A percentile compares a stretch with the other conserved stretches of the same genome.
Evolutionary conservation across 768 basidiomycete species (phyloP).

Genomic region (Clavulina sp.): DNA sequence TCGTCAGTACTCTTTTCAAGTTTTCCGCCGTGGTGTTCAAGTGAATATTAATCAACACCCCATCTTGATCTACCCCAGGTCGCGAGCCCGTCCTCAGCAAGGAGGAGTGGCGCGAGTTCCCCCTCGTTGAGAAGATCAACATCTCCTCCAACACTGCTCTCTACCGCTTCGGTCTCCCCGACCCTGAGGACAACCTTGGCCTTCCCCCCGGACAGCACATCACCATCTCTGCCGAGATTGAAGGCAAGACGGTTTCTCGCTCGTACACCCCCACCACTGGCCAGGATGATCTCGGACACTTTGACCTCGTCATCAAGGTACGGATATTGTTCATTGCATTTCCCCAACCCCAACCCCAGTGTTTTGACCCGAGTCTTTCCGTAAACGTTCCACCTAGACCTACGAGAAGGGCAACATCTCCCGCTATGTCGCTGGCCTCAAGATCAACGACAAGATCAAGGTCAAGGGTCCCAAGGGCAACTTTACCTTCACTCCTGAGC

Average conservation of each 20-base stretch:
- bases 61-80: constrained; percentile 24
- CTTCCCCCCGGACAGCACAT: constrained; percentile 97
- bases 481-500: constrained; percentile 62
- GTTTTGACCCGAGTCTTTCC: neutral
- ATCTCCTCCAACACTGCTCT: constrained; percentile 93
- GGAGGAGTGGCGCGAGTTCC: constrained; percentile 62
- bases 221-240: constrained; percentile 73
- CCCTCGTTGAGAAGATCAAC: constrained; percentile 59
- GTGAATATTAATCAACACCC: too few species aligned
- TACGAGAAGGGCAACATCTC: constrained; percentile 99
- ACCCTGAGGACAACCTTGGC: constrained; percentile 59
- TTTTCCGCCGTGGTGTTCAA: neutral
- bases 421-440: constrained; percentile 59
- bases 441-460: constrained; percentile 71
- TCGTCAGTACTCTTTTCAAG: neutral
- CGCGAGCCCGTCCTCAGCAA: constrained; percentile 59
- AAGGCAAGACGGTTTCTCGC: constrained; percentile 76
- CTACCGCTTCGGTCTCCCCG: constrained; percentile 85
- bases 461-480: constrained; percentile 95
- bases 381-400: constrained; percentile 35
- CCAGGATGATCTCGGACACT: constrained; percentile 83
- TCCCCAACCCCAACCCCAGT: neutral
- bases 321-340: constrained; percentile 6
- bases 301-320: constrained; percentile 96
- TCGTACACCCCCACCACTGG: constrained; percentile 93